These are phyloP conservation scores for Colletotrichum simmondsii DNA, from an alignment of 2,329 filamentous ascomycete species.

Conservation along the genomic window DNA sequence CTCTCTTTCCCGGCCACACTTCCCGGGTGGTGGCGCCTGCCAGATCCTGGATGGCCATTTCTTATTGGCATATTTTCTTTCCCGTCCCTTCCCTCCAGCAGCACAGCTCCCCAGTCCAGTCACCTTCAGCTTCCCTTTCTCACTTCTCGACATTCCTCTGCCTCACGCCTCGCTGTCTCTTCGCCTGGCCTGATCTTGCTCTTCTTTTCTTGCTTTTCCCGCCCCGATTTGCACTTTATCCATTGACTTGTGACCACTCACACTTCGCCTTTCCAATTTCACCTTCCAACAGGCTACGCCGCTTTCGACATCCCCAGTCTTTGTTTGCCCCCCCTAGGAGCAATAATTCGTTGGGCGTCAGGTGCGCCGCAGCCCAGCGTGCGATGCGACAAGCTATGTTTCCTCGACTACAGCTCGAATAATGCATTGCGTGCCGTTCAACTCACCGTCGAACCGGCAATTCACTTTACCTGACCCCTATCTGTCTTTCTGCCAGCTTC, in stretches of 20 bases:
- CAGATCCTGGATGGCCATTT: background rate
- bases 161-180: background rate
- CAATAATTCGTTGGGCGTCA: constrained; percentile 2
- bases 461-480: background rate
- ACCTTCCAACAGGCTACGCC: background rate
- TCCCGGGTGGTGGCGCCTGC: constrained; percentile 9
- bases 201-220: constrained; percentile 12
- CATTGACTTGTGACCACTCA: background rate
- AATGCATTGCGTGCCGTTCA: constrained; percentile 18
- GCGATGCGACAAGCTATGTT: constrained; percentile 34
- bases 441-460: constrained; percentile 13
- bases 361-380: constrained; percentile 11
- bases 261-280: background rate
- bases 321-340: background rate
- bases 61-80: background rate
- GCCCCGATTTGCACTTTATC: background rate
- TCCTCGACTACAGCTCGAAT: constrained; percentile 24
- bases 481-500: background rate
- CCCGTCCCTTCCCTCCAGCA: background rate
- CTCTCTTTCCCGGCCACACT: background rate
- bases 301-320: background rate
- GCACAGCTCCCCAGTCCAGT: background rate
- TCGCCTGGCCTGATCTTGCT: constrained; percentile 1
- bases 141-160: constrained; percentile 2
- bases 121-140: background rate